These are phyloP conservation scores for Gaeumannomyces sp. DNA, from an alignment of 2,329 filamentous ascomycete species.

Conservation along the genomic window DNA sequence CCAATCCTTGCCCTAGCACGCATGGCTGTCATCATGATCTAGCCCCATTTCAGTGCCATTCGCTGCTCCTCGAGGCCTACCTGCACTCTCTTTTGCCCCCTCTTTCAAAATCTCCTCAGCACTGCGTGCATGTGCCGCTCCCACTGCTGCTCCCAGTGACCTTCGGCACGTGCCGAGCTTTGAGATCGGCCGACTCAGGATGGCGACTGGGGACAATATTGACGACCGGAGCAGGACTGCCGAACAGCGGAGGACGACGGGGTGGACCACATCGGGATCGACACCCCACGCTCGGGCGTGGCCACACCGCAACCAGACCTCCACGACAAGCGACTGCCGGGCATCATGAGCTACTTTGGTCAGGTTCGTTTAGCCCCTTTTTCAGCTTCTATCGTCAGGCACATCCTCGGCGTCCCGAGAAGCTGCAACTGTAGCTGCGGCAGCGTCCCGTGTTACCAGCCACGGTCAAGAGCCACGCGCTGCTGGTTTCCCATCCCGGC, in stretches of 20 bases:
- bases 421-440: conserved; percentile 28
- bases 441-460: conserved; percentile 12
- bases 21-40: conserved; percentile 22
- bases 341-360: conserved; percentile 96
- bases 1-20: conserved; percentile 18
- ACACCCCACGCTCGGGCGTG: conserved; percentile 83
- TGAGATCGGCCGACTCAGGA: conserved; percentile 9
- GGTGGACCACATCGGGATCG: conserved; percentile 72
- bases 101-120: background rate
- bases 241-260: conserved; percentile 60
- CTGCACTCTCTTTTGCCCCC: background rate
- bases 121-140: background rate
- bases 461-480: conserved; percentile 13
- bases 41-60: conserved; percentile 12
- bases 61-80: background rate
- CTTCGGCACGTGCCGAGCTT: conserved; percentile 4
- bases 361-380: conserved; percentile 95
- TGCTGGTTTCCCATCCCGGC: conserved; percentile 18
- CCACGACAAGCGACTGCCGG: conserved; percentile 88
- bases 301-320: conserved; percentile 91
- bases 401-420: conserved; percentile 33
- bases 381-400: conserved; percentile 41
- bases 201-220: conserved; percentile 38
- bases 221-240: conserved; percentile 48
- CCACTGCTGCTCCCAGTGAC: background rate